phyloP scores from a whole-genome alignment of 2,329 filamentous ascomycete genomes.

The Geosmithia putterillii region DNA sequence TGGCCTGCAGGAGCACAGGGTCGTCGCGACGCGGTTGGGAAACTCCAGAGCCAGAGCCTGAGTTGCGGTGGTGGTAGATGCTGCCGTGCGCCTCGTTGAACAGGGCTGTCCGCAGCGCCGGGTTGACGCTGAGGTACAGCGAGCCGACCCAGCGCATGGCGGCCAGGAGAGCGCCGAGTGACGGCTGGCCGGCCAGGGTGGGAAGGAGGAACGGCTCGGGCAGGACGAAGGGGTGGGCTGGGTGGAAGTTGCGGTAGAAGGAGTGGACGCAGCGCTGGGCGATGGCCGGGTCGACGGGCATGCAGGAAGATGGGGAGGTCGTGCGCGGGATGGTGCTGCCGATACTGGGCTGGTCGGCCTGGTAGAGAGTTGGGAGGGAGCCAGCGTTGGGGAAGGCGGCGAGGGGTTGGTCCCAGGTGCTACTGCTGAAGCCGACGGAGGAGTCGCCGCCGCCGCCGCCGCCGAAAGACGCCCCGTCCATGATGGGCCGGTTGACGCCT shows the following conservation, averaged over 20 bases:
- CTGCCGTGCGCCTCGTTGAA: conserved; percentile 25
- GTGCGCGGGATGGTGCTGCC: no score
- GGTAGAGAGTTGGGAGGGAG: background rate
- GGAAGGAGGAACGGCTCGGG: conserved; percentile 1
- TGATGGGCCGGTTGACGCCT: conserved; percentile 50
- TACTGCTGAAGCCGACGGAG: background rate
- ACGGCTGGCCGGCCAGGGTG: background rate
- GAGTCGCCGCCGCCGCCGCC: background rate
- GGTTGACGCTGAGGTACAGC: background rate
- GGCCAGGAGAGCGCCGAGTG: background rate
- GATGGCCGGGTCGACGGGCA: conserved; percentile 33
- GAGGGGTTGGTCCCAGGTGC: background rate
- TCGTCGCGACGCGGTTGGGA: conserved; percentile 36
- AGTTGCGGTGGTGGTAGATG: conserved; percentile 16
- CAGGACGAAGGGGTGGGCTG: conserved; percentile 5
- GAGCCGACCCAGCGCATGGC: conserved; percentile 33
- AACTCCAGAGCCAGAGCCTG: conserved; percentile 25
- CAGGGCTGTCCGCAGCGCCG: conserved; percentile 10
- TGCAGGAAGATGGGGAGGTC: background rate
- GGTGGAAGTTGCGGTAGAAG: conserved; percentile 15
- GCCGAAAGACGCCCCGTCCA: background rate
- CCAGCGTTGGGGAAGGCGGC: background rate
- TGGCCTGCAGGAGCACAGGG: conserved; percentile 60
- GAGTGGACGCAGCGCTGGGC: conserved; percentile 38
- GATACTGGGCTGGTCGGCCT: background rate